Evolutionary conservation across 192 early-diverging fungal species (phyloP), one percentile per base, ranked within the genome.

Genomic region (Linnemannia exigua): DNA sequence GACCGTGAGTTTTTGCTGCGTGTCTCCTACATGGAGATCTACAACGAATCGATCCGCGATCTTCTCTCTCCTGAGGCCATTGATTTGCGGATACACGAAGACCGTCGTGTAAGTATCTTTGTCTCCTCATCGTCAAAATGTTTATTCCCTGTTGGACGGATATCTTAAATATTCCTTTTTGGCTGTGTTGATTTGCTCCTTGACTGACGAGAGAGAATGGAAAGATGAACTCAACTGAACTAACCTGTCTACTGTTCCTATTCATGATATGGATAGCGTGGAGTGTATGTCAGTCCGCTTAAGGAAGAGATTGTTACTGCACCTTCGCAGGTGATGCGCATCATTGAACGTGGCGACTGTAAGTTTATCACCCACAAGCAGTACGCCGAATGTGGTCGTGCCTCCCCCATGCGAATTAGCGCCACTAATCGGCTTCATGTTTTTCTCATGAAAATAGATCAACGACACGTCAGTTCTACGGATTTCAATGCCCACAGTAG

Each of bases 11-110:
- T 95, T 76, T 87, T 99, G 35, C 81, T 99, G 48, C 94, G 97
- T 69, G 99, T 99, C n/a, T 97, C 96, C 37, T 99, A 99, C 87
- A 79, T 99, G 75, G 99, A 99, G 87, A 99, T 99, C 50, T 99
- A 99, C 89, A 98, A 98, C 88, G 97, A 98, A 84, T 92, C 90
- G 0, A 94, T 99, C 74, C 93, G 94, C 22, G 99, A 99, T 85
- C 87, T 99, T 46, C 91, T 99, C 4, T 90, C 93, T 28, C 97
- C 98, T 0, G 92, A 94, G 31, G 95, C 94, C 63, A 89, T 88
- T 67, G 94, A 99, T 77, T 88, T 99, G 47, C 92, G 94, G 82
- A 99, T 99, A 80, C 95, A 96, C 58, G 96, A 99, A 75, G 91
- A 92, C 50, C 80, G 80, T 72, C 70, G 85, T 44, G 91, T 90